Conservation (phyloP, 192 early-diverging fungal species). For the Obelidium mucronatum region DNA sequence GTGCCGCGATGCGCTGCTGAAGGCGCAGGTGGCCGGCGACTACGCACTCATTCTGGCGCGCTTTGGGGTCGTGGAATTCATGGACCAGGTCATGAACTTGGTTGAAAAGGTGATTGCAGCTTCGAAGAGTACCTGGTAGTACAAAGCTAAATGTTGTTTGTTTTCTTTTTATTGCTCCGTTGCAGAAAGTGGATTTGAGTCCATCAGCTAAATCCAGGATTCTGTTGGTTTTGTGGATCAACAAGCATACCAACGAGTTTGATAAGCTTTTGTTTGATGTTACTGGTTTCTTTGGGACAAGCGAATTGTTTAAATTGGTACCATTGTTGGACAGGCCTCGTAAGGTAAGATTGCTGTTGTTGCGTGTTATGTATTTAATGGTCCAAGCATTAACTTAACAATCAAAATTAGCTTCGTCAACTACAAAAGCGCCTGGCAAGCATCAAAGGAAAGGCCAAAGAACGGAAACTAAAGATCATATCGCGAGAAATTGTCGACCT, state of each 20-base stretch:
- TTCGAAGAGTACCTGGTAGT: too few relatives aligned
- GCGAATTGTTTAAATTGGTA: constrained; percentile 40
- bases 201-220: constrained; percentile 37
- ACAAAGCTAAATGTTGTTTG: too few relatives aligned
- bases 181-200: constrained; percentile 32
- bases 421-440: background rate
- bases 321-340: constrained; percentile 30
- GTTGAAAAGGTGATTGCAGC: constrained; percentile 33
- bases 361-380: background rate
- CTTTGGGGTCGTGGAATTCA: background rate
- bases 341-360: constrained; percentile 20
- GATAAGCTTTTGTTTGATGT: constrained; percentile 28
- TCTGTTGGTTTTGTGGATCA: constrained; percentile 29
- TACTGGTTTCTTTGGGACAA: constrained; percentile 22
- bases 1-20: constrained; percentile 19
- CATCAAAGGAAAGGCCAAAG: constrained; percentile 21
- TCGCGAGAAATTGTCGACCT: constrained; percentile 15
- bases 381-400: background rate
- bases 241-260: constrained; percentile 7
- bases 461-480: constrained; percentile 14
- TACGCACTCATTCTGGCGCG: background rate
- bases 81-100: constrained; percentile 16
- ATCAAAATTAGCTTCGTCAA: constrained; percentile 13
- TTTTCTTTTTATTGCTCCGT: background rate
- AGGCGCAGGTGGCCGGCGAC: constrained; percentile 6